Percentiles rank a stretch among this genome's conserved stretches.
These are phyloP conservation scores for Aspergillus sp. DNA, from an alignment of 2,329 filamentous ascomycete genomes.

Conservation along the genomic window DNA sequence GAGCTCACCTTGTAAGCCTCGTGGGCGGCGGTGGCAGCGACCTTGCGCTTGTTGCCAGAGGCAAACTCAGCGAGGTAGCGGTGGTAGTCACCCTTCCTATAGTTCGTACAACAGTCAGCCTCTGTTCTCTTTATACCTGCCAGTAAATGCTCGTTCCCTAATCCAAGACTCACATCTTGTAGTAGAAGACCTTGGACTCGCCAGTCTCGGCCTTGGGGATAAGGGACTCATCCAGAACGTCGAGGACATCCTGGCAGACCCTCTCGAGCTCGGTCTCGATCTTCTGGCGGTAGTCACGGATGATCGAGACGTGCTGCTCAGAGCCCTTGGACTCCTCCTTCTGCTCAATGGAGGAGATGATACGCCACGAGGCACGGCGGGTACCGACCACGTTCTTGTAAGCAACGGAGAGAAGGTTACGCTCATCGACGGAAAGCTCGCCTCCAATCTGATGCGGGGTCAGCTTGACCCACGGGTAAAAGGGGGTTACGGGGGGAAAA, in stretches of 20 bases:
- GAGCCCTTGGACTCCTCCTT: conserved; percentile 99
- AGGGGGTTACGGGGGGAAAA: conserved; percentile 10
- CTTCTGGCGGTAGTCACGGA: conserved; percentile 97
- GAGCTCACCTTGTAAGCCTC: conserved; percentile 92
- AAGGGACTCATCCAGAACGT: conserved; percentile 88
- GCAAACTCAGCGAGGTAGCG: conserved; percentile 98
- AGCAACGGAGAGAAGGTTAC: conserved; percentile 94
- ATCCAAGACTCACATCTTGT: conserved; percentile 89
- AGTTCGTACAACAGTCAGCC: conserved; percentile 63
- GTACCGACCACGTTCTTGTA: conserved; percentile 99
- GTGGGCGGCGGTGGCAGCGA: conserved; percentile 87
- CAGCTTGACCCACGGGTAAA: conserved; percentile 16
- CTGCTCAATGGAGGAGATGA: conserved; percentile 99
- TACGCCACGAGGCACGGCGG: conserved; percentile 97
- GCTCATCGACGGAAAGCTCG: conserved; percentile 70
- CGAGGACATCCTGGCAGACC: conserved; percentile 96
- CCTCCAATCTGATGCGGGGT: conserved; percentile 58
- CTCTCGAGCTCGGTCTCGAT: conserved; percentile 96
- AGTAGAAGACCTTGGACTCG: conserved; percentile 99
- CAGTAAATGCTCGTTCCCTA: neutral
- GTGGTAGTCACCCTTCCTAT: conserved; percentile 99
- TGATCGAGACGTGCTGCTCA: conserved; percentile 89
- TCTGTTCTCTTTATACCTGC: conserved; percentile 70
- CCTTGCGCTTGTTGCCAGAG: conserved; percentile 91
- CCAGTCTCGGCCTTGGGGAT: conserved; percentile 95